Evolutionary conservation across 2,329 filamentous ascomycete genomes (phyloP), one percentile per base, ranked within the genome.

Genomic region (Biscogniauxia mediterranea): DNA sequence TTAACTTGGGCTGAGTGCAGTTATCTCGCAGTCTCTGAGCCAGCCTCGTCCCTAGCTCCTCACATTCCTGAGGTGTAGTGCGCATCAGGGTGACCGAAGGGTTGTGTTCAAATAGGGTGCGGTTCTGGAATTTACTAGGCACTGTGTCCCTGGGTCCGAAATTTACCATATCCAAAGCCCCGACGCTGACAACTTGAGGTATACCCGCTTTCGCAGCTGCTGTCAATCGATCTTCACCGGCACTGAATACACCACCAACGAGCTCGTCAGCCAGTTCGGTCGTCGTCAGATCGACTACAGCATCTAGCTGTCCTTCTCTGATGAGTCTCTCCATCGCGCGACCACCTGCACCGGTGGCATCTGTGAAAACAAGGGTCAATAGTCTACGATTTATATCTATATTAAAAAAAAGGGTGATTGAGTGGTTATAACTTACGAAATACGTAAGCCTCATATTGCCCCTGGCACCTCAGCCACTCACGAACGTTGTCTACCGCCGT

Each of bases 281-380:
- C 0, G 88, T 91, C 0, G 89, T 91, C n/a, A 91, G 74, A 68
- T 92, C 89, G 3, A 91, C 75, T 0, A 91, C 81, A 0, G 84
- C 89, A 67, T 90, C 86, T 1, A 92, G 76, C n/a, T 77, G 75
- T 0, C 79, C 79, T 66, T 88, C 83, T 0, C 71, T 69, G 0
- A 90, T 75, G 2, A 91, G 76, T 0, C 85, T 78, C 70, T 91
- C 89, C 88, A 91, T 89, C 0, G 88, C 86, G 56, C 80, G 80
- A 1, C 89, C 89, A 0, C 89, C 89, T 15, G 86, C 80, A 0
- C 89, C 89, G 0, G 88, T 91, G 2, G 88, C 88, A 68, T 91
- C 38, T 46, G 17, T 46, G 17, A 17, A 46, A 46, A 46, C 7
- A 38, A 11, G 11, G 17, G 38, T 46, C 11, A 46, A n/a, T n/a